Percentiles rank a stretch among this genome's conserved stretches.
phyloP scores from a whole-genome alignment of 2,329 filamentous ascomycete species.

The Alternaria dauci region DNA sequence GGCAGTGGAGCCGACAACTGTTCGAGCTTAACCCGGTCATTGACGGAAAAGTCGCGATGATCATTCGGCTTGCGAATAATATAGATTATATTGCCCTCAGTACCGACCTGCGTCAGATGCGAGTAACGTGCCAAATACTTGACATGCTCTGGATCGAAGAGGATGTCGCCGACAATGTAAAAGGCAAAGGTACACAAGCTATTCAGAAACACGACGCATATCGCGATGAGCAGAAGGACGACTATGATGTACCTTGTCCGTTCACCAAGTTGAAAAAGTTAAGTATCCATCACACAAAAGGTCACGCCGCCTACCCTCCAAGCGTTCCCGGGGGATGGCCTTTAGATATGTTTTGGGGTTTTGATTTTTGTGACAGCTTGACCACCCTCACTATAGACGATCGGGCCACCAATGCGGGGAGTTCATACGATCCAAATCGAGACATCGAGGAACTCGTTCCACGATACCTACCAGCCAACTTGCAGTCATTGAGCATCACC shows the following conservation, averaged over 20 bases:
- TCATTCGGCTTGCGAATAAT: background rate
- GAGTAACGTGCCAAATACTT: background rate
- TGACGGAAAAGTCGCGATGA: background rate
- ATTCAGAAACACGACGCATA: background rate
- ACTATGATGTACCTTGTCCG: background rate
- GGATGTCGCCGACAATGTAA: background rate
- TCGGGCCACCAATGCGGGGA: background rate
- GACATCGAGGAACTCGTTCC: accelerated
- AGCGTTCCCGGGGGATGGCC: too few relatives aligned
- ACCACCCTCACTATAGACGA: background rate
- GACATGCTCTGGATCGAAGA: background rate
- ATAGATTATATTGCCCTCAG: background rate
- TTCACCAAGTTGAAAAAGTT: background rate
- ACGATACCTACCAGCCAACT: background rate
- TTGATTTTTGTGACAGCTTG: too few relatives aligned
- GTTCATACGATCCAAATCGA: accelerated
- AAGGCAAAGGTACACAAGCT: background rate
- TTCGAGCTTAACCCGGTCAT: too few relatives aligned
- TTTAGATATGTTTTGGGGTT: too few relatives aligned
- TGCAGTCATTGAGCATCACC: background rate
- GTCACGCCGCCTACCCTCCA: accelerated
- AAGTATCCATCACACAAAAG: background rate
- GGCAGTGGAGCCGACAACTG: too few relatives aligned
- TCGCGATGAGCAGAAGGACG: background rate
- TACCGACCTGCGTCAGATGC: accelerated